phyloP scores from a whole-genome alignment of 495 filamentous ascomycete genomes.

The Podospora sp. region DNA sequence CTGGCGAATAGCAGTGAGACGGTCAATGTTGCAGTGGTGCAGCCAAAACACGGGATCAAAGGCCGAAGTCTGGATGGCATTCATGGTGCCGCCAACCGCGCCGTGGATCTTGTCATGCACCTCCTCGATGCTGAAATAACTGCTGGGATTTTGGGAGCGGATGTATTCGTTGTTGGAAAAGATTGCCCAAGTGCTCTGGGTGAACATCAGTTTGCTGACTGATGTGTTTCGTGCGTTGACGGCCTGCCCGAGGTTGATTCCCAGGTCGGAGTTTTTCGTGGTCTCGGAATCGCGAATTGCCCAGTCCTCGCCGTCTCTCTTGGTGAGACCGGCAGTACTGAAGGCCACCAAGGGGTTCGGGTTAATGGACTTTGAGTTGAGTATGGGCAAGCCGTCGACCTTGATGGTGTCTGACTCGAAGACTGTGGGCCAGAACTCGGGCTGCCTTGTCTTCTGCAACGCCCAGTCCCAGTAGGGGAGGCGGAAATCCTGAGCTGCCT shows the following conservation, averaged over 20 bases:
- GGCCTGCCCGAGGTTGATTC: neutral
- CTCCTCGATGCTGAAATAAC: neutral
- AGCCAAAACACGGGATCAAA: conserved; percentile 8
- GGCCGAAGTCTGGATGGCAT: neutral
- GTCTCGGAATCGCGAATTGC: neutral
- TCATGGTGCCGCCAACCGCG: neutral
- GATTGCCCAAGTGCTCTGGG: neutral
- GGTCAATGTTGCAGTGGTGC: conserved; percentile 12
- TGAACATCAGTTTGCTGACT: neutral
- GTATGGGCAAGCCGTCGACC: neutral
- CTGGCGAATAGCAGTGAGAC: neutral
- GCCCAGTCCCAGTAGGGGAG: conserved; percentile 11
- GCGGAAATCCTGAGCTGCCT: neutral
- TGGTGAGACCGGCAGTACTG: neutral
- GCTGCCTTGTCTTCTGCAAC: neutral
- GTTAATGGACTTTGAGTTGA: too few species aligned
- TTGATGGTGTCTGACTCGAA: neutral
- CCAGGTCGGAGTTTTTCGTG: neutral
- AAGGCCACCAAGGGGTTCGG: neutral
- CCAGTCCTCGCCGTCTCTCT: neutral
- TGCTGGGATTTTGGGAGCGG: neutral
- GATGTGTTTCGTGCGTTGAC: neutral
- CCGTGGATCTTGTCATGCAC: conserved; percentile 7
- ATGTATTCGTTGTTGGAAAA: neutral
- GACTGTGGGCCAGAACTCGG: neutral